A percentile compares a stretch with the other conserved stretches of the same genome.
Evolutionary conservation across 1,284 basidiomycete species (phyloP).

Genomic region (Baeospora myosura): DNA sequence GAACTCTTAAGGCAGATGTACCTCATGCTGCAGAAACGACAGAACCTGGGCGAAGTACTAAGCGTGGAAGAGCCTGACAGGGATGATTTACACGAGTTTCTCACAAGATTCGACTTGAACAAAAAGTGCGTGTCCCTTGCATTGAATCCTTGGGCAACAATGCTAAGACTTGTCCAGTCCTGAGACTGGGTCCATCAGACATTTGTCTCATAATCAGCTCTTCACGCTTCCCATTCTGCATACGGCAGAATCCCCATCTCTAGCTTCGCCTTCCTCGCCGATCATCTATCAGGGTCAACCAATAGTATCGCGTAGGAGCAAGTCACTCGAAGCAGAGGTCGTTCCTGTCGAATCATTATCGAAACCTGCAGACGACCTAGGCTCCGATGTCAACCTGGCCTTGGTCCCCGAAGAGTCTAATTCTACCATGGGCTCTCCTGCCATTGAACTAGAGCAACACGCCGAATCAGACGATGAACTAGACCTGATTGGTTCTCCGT

Average conservation of each 20-base stretch:
- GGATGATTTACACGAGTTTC: constrained; percentile 39
- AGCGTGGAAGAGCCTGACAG: constrained; percentile 34
- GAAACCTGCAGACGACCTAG: too few species aligned
- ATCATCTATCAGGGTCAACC: neutral
- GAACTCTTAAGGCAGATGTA: constrained; percentile 63
- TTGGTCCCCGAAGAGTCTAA: neutral
- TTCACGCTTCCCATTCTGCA: too few species aligned
- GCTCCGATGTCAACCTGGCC: neutral
- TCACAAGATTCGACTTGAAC: constrained; percentile 45
- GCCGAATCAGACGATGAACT: constrained; percentile 20
- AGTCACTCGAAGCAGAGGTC: neutral
- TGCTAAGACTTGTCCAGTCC: constrained; percentile 20
- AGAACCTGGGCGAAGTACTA: constrained; percentile 33
- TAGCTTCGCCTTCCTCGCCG: neutral
- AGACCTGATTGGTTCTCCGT: constrained; percentile 20
- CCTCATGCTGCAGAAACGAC: constrained; percentile 47
- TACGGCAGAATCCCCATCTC: too few species aligned
- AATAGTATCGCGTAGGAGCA: neutral
- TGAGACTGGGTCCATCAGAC: constrained; percentile 29
- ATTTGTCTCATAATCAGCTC: constrained; percentile 23
- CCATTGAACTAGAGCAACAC: neutral
- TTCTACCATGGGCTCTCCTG: neutral
- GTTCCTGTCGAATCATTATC: too few species aligned
- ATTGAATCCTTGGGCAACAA: constrained; percentile 8
- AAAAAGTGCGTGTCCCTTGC: constrained; percentile 33